phyloP scores from a whole-genome alignment of 176 grass and related monocot species.

The Panicum miliaceum region DNA sequence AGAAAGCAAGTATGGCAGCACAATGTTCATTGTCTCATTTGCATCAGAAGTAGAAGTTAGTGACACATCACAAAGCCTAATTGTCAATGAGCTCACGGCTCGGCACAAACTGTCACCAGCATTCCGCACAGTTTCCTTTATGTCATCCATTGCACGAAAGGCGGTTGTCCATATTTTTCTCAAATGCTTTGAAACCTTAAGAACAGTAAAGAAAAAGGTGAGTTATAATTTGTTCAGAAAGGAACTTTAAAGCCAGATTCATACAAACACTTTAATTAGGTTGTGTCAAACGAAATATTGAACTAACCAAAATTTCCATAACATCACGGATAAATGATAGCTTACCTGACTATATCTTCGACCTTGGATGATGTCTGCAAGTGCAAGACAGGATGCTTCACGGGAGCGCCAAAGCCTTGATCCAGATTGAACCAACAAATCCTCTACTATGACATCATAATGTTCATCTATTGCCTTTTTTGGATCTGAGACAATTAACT shows the following conservation, averaged over 20 bases:
- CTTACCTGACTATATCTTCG: conserved; percentile 84
- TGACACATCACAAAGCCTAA: conserved; percentile 81
- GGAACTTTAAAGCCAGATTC: conserved; percentile 15
- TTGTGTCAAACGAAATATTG: conserved; percentile 10
- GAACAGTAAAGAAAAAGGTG: conserved; percentile 31
- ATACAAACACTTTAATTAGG: conserved; percentile 19
- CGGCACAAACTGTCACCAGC: conserved; percentile 93
- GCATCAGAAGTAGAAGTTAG: conserved; percentile 83
- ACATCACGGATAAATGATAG: conserved; percentile 14
- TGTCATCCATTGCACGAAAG: conserved; percentile 98
- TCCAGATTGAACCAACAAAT: conserved; percentile 94
- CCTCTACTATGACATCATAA: conserved; percentile 84
- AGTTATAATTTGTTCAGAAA: conserved; percentile 15
- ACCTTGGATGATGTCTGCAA: conserved; percentile 96
- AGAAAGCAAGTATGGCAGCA: conserved; percentile 88
- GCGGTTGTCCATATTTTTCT: conserved; percentile 86
- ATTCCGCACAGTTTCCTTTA: conserved; percentile 98
- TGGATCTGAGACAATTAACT: conserved; percentile 89
- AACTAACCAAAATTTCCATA: conserved; percentile 33
- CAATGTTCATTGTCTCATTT: conserved; percentile 85
- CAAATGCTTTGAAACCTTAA: conserved; percentile 84
- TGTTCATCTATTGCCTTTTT: conserved; percentile 96
- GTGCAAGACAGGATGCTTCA: conserved; percentile 97
- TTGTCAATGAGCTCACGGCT: conserved; percentile 81
- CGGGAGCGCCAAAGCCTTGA: conserved; percentile 97